Evolutionary conservation across 805 yeast species (phyloP), one percentile per base, ranked within the genome.

Genomic region (Wickerhamiella allomyrinae): DNA sequence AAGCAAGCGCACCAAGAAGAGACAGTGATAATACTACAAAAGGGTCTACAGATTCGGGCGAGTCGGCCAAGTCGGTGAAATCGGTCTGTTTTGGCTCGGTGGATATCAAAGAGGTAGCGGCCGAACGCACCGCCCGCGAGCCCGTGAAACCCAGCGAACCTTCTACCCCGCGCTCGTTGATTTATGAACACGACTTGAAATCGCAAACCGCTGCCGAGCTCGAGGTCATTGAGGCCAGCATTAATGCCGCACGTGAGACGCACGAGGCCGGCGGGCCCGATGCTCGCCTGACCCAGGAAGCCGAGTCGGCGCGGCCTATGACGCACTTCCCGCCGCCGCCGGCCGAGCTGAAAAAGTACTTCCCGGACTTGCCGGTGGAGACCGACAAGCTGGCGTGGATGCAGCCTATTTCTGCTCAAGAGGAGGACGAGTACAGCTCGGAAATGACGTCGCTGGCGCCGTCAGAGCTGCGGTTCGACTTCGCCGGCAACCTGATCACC

Each of bases 361-460:
- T 77, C 61, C 96, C 99, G 1, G 89, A 86, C 49, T 65, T 91
- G 40, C 95, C 95, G 2, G 75, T 68, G 38, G 94, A 91, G 49
- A 72, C 83, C 0, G 77, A 74, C 33, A 80, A 83, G 52, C 59
- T 91, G 43, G 81, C 86, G 45, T 91, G 99, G 99, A 87, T 87
- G 95, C 71, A 78, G 44, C 76, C 82, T 2, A 72, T 78, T 1
- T 66, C 53, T 11, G 58, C 48, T 5, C 53, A 52, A 7, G 66
- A 63, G 41, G 63, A 59, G 38, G 44, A 46, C 20, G 61, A 61
- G 41, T 64, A 62, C 63, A 69, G 20, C 64, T 73, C 57, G 69
- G 71, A 50, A 60, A 77, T 39, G 71, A 80, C 4, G 59, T 50
- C 60, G 3, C 48, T 65, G 2, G 55, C 59, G 6, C 64, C 68